Conservation (phyloP, 73 alveolate genomes). For the Paramecium sexaurelia region DNA sequence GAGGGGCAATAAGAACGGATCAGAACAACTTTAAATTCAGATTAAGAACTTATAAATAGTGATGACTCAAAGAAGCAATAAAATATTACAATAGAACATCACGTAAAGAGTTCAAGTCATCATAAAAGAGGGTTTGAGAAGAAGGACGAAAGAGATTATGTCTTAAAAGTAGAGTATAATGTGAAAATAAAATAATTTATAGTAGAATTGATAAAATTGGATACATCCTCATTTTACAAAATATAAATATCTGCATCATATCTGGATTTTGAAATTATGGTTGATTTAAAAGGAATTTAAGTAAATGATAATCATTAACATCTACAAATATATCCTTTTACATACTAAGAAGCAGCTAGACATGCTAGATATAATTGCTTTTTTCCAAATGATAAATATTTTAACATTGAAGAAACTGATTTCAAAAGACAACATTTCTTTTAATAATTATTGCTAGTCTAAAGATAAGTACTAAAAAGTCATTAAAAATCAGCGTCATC, state of each 20-base stretch:
- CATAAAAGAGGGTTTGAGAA: conserved; percentile 7
- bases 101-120: conserved; percentile 6
- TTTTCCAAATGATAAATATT: conserved; percentile 23
- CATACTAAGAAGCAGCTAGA: background rate
- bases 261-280: background rate
- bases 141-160: background rate
- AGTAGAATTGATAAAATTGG: background rate
- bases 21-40: conserved; percentile 1
- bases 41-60: conserved; percentile 4
- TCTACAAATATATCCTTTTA: background rate
- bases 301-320: background rate
- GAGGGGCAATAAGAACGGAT: background rate
- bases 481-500: background rate
- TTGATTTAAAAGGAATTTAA: conserved; percentile 6
- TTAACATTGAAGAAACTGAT: background rate
- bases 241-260: background rate
- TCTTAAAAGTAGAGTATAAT: background rate
- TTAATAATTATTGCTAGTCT: background rate
- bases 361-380: background rate
- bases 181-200: background rate
- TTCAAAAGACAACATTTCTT: background rate
- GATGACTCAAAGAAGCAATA: background rate
- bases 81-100: background rate
- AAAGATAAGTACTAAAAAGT: background rate
- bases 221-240: background rate